Base-by-base conservation (phyloP, 2,329 filamentous ascomycete species). In the Domatiomyces catenatus region DNA sequence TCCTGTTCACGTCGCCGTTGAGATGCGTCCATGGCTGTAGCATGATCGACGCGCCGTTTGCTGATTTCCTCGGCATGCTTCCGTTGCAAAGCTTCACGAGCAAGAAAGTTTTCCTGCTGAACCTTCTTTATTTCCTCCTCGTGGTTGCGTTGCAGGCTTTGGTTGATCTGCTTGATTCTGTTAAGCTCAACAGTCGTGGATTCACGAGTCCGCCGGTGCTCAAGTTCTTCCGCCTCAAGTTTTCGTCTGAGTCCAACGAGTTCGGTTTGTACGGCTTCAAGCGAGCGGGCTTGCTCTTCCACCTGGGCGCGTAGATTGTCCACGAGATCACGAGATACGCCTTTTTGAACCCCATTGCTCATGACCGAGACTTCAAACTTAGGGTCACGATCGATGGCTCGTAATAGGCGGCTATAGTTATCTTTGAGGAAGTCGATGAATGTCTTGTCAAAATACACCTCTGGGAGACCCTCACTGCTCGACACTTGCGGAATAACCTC, bases 371-470 rank as follows among this genome's bases (percentile, higher is more conserved):
- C 81, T 64, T 98, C 92, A 54, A 93, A 72, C 1, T 83, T 86
- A 0, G 92, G 92, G 55, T 94, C 86, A 54, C 90, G 81, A 66
- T 98, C 92, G 59, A 98, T 86, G 12, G 87, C 85, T 55, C 87
- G 80, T 42, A 83, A 71, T 52, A 95, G 70, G 7, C 89, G 83
- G 60, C 85, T 90, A 63, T 93, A 96, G 63, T 94, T 94, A 61
- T 96, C 89, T 62, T 95, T 95, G 60, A 95, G 79, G 61, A 96
- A 94, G 53, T 95, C 86, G 50, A 98, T 81, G 65, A 95, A 96
- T 0, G 78, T 78, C 46, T 79, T 75, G 59, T 94, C 88, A 56
- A 96, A 92, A 63, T 80, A 93, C 0, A 94, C 84, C 48, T 89
- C 82, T 0, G 88, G 84, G 6, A 89, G 65, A 58, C 67, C 77